Evolutionary conservation across 2,329 filamentous ascomycete species (phyloP), one percentile per base, ranked within the genome.

Genomic region (Aspergillus sp.): DNA sequence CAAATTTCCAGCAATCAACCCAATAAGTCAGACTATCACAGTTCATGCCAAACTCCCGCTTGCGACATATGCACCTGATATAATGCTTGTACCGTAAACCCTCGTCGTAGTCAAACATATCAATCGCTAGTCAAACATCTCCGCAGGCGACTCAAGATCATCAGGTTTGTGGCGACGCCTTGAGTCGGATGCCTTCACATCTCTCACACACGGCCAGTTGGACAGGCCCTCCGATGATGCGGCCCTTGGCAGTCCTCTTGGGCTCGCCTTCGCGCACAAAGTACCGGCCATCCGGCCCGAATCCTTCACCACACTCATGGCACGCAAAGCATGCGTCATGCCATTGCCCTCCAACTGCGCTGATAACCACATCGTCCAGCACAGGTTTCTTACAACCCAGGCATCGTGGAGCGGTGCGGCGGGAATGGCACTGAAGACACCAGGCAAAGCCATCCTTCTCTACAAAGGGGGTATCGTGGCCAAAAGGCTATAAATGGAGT

Each of bases 391-490:
- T 85, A 74, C 94, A 99, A 64, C 87, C 90, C 61, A 84, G 83
- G 73, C 94, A 99, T 73, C 95, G 95, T 43, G 90, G 88, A 11
- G 88, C 89, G 11, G 91, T 96, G 32, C 94, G 85, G 67, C 91
- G 89, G 13, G 92, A 95, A 76, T 97, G 93, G 69, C 94, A 99
- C 19, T 82, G 82, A 44, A 97, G 83, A 73, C 94, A 99, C 92
- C 94, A 99, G 4, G 94, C 94, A 71, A 95, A 97, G 9, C 93
- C 93, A 61, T 97, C 93, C 73, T 96, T 96, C 70, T 99, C 94
- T 50, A 99, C 90, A 68, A 99, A 99, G 0, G 94, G 93, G 9
- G 79, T 86, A 3, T 68, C 71, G 0, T 76, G 72, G 56, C 81
- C 79, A 60, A 87, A 87, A 1, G 84, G 83, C 75, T 78, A 48